phyloP scores from a whole-genome alignment of 257 asterid species.

The Fraxinus cuspidata region DNA sequence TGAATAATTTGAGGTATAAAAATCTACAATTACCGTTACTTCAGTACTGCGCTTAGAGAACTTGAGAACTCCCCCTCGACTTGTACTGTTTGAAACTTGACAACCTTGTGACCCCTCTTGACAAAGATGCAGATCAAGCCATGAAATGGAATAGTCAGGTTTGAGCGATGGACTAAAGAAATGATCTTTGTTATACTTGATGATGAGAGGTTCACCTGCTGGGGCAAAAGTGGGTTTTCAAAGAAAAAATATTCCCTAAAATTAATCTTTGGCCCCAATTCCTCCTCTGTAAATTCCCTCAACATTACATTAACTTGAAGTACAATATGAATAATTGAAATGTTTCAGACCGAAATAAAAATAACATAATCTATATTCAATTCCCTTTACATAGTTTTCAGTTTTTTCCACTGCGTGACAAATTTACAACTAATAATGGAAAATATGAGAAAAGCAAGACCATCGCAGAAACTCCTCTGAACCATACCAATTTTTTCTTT shows the following conservation, averaged over 20 bases:
- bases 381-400: too few relatives aligned
- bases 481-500: neutral
- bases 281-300: conserved; percentile 67
- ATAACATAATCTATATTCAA: too few relatives aligned
- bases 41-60: conserved; percentile 80
- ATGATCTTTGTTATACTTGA: neutral
- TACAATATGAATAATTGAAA: neutral
- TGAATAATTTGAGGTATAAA: neutral
- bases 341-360: too few relatives aligned
- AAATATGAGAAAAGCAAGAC: conserved; percentile 5
- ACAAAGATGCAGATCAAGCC: conserved; percentile 93
- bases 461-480: neutral
- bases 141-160: conserved; percentile 30
- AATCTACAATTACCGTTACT: conserved; percentile 60
- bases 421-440: too few relatives aligned
- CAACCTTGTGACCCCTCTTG: conserved; percentile 82
- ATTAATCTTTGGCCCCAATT: conserved; percentile 72
- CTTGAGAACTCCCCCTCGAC: conserved; percentile 53
- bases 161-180: conserved; percentile 9
- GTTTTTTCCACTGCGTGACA: too few relatives aligned
- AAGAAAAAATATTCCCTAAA: conserved; percentile 87
- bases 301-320: conserved; percentile 79
- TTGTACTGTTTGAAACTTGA: conserved; percentile 64
- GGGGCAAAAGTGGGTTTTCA: conserved; percentile 73
- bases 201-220: conserved; percentile 49